A percentile compares a stretch with the other conserved stretches of the same genome.
Conservation (phyloP, 2,329 filamentous ascomycete species). For the Coniochaeta sp. region DNA sequence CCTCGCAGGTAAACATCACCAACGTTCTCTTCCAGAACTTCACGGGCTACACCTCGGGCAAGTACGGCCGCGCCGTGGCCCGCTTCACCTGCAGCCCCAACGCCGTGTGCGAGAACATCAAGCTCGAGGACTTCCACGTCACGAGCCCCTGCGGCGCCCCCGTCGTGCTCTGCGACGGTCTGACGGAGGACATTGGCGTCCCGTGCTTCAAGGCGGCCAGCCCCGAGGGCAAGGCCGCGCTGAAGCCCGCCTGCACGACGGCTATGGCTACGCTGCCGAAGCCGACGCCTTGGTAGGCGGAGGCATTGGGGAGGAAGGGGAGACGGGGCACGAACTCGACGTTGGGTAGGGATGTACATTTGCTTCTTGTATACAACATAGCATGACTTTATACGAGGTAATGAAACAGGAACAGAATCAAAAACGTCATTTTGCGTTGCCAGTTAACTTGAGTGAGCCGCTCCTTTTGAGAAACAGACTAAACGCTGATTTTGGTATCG, state of each 20-base stretch:
- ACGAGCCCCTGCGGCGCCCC: conserved; percentile 37
- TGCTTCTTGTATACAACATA: no score
- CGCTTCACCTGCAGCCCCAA: conserved; percentile 43
- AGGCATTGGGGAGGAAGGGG: no score
- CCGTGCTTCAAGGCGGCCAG: conserved; percentile 27
- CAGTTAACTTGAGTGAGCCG: no score
- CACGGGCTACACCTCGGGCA: conserved; percentile 46
- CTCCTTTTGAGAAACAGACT: no score
- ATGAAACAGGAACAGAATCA: no score
- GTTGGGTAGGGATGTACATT: no score
- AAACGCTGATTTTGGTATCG: no score
- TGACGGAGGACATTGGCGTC: conserved; percentile 25
- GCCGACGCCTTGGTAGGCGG: conserved; percentile 9
- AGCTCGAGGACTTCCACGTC: conserved; percentile 45
- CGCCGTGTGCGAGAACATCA: conserved; percentile 48
- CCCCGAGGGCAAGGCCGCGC: conserved; percentile 21
- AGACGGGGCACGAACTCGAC: no score
- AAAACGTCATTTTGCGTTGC: no score
- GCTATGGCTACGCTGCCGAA: conserved; percentile 8
- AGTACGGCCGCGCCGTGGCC: conserved; percentile 45
- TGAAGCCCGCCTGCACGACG: conserved; percentile 21
- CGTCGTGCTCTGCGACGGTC: conserved; percentile 42
- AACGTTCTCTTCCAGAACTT: conserved; percentile 53
- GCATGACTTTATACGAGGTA: no score
- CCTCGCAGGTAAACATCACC: conserved; percentile 49